Percentiles rank a stretch among this genome's conserved stretches.
phyloP scores from a whole-genome alignment of 371 early-diverging fungal species.

The Ecytonucleospora hepatopenaei region DNA sequence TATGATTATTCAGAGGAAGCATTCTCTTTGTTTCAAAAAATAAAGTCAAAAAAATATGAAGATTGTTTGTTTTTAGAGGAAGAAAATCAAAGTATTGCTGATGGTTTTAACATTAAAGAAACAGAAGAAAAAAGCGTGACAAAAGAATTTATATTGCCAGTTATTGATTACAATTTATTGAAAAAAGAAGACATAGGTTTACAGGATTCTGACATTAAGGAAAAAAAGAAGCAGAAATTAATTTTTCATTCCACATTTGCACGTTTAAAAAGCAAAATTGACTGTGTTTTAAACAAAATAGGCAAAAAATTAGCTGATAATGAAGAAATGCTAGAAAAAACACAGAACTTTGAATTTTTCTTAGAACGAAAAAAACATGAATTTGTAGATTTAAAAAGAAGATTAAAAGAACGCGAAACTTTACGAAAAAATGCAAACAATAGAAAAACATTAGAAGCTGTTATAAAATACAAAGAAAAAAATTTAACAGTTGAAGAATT shows the following conservation, averaged over 20 bases:
- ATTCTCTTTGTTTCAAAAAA: constrained; percentile 33
- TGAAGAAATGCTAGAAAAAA: constrained; percentile 41
- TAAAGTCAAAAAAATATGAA: constrained; percentile 32
- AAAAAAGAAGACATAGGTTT: constrained; percentile 21
- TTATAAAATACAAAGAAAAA: constrained; percentile 46
- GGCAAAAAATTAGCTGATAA: constrained; percentile 15
- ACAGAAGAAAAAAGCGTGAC: constrained; percentile 15
- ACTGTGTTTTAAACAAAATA: constrained; percentile 39
- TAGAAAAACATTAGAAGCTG: constrained; percentile 48
- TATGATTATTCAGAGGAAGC: constrained; percentile 41
- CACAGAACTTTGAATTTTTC: constrained; percentile 28
- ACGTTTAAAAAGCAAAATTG: constrained; percentile 43
- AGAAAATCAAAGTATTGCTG: constrained; percentile 16
- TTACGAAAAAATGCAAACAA: constrained; percentile 50
- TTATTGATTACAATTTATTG: constrained; percentile 19
- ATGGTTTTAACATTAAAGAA: constrained; percentile 13
- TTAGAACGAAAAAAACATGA: constrained; percentile 38
- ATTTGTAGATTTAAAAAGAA: constrained; percentile 37
- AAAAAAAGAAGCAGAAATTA: constrained; percentile 27
- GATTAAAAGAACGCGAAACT: constrained; percentile 42
- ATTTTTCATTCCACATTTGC: constrained; percentile 49
- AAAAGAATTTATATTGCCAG: constrained; percentile 5
- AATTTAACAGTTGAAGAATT: constrained; percentile 40
- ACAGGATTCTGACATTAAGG: constrained; percentile 26
- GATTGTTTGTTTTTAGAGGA: constrained; percentile 21